These are phyloP conservation scores for Phlegmacium glaucopus DNA, from an alignment of 768 basidiomycete genomes.

Conservation along the genomic window DNA sequence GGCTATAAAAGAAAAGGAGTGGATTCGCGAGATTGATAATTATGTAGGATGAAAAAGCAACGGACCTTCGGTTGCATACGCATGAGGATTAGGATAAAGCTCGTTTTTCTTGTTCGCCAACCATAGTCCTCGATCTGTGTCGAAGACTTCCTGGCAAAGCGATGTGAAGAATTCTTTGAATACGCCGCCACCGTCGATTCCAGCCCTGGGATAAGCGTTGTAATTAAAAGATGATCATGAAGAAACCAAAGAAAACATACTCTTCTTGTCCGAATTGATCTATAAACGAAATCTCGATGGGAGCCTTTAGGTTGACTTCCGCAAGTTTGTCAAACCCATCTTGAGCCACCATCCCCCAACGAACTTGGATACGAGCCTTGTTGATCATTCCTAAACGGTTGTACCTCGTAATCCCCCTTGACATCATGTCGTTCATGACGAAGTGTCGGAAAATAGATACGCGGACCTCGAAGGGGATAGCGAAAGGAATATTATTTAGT, in stretches of 20 bases:
- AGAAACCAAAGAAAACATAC: slow-evolving; percentile 34
- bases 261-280: slow-evolving; percentile 86
- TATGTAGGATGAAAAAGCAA: slow-evolving; percentile 6
- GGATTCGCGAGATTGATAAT: background rate
- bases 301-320: slow-evolving; percentile 76
- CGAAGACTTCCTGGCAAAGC: slow-evolving; percentile 90
- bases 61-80: slow-evolving; percentile 85
- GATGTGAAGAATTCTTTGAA: slow-evolving; percentile 98
- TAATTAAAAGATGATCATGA: background rate
- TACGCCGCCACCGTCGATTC: slow-evolving; percentile 95
- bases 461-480: slow-evolving; percentile 90
- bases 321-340: slow-evolving; percentile 87
- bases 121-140: slow-evolving; percentile 94
- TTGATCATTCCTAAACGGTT: slow-evolving; percentile 9
- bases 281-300: slow-evolving; percentile 86
- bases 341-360: slow-evolving; percentile 77
- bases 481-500: slow-evolving; percentile 94
- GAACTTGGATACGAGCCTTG: slow-evolving; percentile 47
- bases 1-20: slow-evolving; percentile 35
- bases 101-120: slow-evolving; percentile 87
- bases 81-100: slow-evolving; percentile 91
- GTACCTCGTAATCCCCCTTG: slow-evolving; percentile 13
- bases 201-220: slow-evolving; percentile 50
- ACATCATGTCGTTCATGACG: slow-evolving; percentile 36
- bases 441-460: slow-evolving; percentile 88